Conservation (phyloP, 805 yeast genomes). For the Wickerhamiella dianesei region DNA sequence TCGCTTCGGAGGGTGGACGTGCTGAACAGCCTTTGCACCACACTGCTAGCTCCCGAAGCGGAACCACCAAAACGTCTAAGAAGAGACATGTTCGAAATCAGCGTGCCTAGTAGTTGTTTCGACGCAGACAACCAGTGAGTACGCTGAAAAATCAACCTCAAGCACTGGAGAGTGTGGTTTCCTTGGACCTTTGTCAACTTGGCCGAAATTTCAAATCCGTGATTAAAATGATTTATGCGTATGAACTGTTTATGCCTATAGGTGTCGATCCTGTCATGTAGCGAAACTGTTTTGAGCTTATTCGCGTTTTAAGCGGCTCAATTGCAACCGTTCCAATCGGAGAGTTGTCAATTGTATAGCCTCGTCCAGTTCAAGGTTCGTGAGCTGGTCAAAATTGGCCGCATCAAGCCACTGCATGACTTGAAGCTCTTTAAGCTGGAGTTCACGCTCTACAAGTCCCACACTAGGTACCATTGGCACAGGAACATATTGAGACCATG, state of each 20-base stretch:
- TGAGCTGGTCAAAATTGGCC: not conserved
- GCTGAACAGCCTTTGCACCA: not conserved
- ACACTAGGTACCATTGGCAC: not conserved
- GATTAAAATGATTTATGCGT: not conserved
- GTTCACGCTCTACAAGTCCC: not conserved
- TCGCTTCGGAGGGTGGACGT: not conserved
- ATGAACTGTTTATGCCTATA: not conserved
- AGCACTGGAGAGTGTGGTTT: not conserved
- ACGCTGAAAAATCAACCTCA: not conserved
- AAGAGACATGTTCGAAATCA: no score
- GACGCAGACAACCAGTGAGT: no score
- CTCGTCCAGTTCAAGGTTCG: conserved; percentile 14
- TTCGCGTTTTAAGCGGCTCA: conserved; percentile 1
- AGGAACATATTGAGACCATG: not conserved
- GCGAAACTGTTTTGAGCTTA: not conserved
- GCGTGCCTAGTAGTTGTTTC: no score
- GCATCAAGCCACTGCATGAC: not conserved
- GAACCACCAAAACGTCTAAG: not conserved
- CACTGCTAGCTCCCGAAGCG: not conserved
- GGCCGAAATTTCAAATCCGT: not conserved
- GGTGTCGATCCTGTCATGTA: not conserved
- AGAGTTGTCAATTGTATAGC: conserved; percentile 18
- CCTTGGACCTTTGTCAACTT: not conserved
- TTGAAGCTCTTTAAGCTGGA: not conserved
- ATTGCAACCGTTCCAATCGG: conserved; percentile 12